Base-by-base conservation (phyloP, 371 early-diverging fungal genomes). In the Lichtheimia corymbifera region DNA sequence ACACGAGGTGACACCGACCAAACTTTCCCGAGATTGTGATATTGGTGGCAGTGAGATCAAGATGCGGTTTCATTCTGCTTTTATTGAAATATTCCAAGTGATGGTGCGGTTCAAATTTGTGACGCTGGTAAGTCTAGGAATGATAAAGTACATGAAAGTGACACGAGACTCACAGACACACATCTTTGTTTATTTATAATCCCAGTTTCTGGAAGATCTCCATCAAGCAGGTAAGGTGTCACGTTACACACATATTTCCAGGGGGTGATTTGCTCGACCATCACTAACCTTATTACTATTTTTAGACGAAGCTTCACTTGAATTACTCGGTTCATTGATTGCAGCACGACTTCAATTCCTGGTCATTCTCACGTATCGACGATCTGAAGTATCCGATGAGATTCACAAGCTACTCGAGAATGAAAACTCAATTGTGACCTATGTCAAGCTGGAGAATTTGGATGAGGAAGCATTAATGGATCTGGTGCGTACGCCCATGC, bases 151-250 rank as follows among this genome's bases (percentile, higher is more conserved):
- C 2, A 25, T 50, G 22, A 41, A 60, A 22, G 41, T 50, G 13
- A 44, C 17, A 53, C 9, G 47, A 22, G 47, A 47, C 22, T 47
- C 15, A 47, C 44, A 2, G 1, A 11, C 35, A 28, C 0, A 0
- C 28, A 28, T 35, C 9, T 52, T 50, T 55, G 42, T 57, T 35
- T 18, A 28, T 58, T 63, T 58, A 25, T 45, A 27, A 58, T 63
- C 40, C 7, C 53, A 79, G 80, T 76, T 79, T 68, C 56, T 79
- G 64, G 80, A 79, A 68, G 80, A 79, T 74, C 68, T 79, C 27
- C 80, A 79, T 61, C 77, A 79, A 74, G 80, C 80, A 59, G 80
- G 80, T 79, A 70, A n/a, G 35, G 61, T 35, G 43, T 53, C 51
- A 44, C 30, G 44, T 62, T 20, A 41, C 50, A 55, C 55, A 25